Evolutionary conservation across 345 rosid genomes (phyloP).

Genomic region (Eucalyptus erythrocorys): DNA sequence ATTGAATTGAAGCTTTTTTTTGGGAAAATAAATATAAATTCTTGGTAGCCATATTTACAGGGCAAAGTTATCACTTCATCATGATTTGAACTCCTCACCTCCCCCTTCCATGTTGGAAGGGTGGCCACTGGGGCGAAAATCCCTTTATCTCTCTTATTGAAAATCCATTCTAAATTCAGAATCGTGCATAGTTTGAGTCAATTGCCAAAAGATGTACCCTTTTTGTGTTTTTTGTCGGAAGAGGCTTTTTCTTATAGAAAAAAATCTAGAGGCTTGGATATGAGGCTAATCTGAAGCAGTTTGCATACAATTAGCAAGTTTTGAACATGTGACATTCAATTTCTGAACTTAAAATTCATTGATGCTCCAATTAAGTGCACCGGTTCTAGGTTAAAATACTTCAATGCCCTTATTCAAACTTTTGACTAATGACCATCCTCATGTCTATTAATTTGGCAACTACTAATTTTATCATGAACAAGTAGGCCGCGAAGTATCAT

Average conservation of each 20-base stretch:
- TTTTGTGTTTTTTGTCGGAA: not conserved
- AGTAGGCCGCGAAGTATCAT: not conserved
- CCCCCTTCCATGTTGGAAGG: too few species aligned
- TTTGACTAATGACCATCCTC: not conserved
- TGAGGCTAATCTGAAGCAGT: not conserved
- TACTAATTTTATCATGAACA: not conserved
- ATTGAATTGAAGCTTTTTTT: not conserved
- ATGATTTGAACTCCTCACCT: too few species aligned
- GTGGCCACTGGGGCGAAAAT: too few species aligned
- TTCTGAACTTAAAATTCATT: not conserved
- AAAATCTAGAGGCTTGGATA: not conserved
- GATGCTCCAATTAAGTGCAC: not conserved
- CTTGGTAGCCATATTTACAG: not conserved
- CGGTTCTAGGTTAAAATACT: not conserved
- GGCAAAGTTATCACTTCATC: too few species aligned
- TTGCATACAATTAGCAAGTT: not conserved
- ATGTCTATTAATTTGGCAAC: not conserved
- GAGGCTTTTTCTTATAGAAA: not conserved
- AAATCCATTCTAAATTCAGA: not conserved
- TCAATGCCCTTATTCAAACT: not conserved
- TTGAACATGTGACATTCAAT: not conserved
- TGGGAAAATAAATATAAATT: not conserved
- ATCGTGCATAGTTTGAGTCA: not conserved
- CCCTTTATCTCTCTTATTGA: not conserved
- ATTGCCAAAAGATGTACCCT: not conserved